Conservation (phyloP, 352 stramenopile species). For the Phytophthora citricola region DNA sequence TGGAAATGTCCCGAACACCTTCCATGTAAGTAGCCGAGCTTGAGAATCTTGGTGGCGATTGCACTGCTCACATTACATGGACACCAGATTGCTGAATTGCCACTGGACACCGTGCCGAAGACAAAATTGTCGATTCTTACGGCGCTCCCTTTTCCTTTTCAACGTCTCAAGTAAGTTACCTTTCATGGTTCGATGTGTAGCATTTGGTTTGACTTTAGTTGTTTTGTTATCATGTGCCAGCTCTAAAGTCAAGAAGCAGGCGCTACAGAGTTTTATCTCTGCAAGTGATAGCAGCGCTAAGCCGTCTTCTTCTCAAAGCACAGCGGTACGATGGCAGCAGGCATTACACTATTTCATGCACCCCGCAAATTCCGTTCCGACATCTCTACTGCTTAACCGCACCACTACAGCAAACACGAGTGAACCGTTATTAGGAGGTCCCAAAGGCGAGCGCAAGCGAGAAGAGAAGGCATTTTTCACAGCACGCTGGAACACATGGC, state of each 20-base stretch:
- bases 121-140: slow-evolving; percentile 65
- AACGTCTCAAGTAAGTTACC: slow-evolving; percentile 55
- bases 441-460: slow-evolving; percentile 42
- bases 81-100: slow-evolving; percentile 47
- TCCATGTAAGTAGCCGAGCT: slow-evolving; percentile 27
- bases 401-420: slow-evolving; percentile 34
- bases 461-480: slow-evolving; percentile 73
- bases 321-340: slow-evolving; percentile 64
- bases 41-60: not conserved
- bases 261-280: slow-evolving; percentile 40
- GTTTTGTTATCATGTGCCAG: slow-evolving; percentile 19
- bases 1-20: slow-evolving; percentile 30
- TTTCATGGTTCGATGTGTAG: not conserved
- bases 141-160: slow-evolving; percentile 70
- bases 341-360: slow-evolving; percentile 76
- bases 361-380: slow-evolving; percentile 56
- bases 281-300: not conserved
- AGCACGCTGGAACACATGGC: slow-evolving; percentile 63
- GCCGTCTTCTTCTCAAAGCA: slow-evolving; percentile 12
- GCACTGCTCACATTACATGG: slow-evolving; percentile 1
- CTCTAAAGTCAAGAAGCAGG: slow-evolving; percentile 43
- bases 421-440: slow-evolving; percentile 28
- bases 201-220: not conserved
- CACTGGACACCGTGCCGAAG: slow-evolving; percentile 70
- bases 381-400: slow-evolving; percentile 57